A percentile compares a stretch with the other conserved stretches of the same genome.
These are phyloP conservation scores for Alternaria triticimaculans DNA, from an alignment of 2,329 filamentous ascomycete species.

Conservation along the genomic window DNA sequence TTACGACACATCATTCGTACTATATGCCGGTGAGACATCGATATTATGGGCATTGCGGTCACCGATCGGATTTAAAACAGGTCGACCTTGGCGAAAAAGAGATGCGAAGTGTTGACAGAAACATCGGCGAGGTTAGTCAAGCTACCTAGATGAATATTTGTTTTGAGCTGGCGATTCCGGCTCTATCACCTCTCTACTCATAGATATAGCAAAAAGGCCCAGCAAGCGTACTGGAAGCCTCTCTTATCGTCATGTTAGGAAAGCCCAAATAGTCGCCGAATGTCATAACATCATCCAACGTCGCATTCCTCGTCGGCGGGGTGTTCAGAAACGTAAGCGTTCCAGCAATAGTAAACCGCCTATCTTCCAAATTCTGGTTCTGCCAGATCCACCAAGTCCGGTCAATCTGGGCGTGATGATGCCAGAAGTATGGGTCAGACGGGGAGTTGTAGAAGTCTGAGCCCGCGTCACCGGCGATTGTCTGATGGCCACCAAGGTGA, in stretches of 20 bases:
- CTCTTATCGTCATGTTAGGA: slow-evolving; percentile 37
- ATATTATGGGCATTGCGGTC: neutral
- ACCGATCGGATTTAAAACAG: neutral
- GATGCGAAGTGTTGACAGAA: neutral
- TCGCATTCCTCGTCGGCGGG: slow-evolving; percentile 54
- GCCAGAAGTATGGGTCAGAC: slow-evolving; percentile 55
- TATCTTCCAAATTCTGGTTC: slow-evolving; percentile 48
- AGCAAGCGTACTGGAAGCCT: slow-evolving; percentile 51
- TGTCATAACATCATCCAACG: slow-evolving; percentile 53
- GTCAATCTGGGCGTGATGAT: slow-evolving; percentile 58
- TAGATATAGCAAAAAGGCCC: slow-evolving; percentile 57
- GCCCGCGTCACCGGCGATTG: slow-evolving; percentile 14
- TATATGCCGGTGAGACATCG: neutral
- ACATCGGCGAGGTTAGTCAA: neutral
- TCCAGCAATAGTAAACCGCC: slow-evolving; percentile 50
- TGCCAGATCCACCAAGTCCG: slow-evolving; percentile 60
- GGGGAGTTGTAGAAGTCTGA: slow-evolving; percentile 54
- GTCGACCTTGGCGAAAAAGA: neutral
- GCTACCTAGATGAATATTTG: neutral
- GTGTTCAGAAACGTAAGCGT: slow-evolving; percentile 54
- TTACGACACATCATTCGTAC: neutral
- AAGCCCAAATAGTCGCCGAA: slow-evolving; percentile 46
- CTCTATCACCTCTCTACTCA: neutral
- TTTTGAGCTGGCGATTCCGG: neutral
- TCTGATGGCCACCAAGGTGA: slow-evolving; percentile 55